phyloP scores from a whole-genome alignment of 345 rosid genomes.

The Corchorus capsularis region DNA sequence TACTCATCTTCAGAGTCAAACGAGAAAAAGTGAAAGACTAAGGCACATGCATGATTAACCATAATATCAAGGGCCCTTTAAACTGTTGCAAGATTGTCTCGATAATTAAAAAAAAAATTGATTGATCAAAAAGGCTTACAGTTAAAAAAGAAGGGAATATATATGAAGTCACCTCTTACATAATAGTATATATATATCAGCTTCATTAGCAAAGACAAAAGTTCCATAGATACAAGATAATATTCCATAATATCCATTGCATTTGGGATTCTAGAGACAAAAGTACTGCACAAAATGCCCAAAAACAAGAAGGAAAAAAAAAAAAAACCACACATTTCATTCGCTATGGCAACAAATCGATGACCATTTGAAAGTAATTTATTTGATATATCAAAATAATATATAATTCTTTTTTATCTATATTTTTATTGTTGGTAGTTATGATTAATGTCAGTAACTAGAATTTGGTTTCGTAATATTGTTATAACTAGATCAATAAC shows the following conservation, averaged over 20 bases:
- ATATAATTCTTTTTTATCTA: no score
- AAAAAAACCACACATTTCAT: not conserved
- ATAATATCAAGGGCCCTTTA: no score
- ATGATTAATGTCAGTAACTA: no score
- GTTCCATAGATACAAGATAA: not conserved
- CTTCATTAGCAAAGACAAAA: not conserved
- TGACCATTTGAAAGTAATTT: not conserved
- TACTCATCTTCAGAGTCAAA: no score
- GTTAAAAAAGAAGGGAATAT: not conserved
- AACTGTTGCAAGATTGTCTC: no score
- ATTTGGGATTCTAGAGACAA: not conserved
- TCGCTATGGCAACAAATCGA: not conserved
- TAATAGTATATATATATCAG: not conserved
- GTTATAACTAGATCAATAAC: not conserved
- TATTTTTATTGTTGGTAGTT: not conserved
- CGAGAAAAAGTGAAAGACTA: no score
- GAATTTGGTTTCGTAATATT: not conserved
- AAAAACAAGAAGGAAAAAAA: not conserved
- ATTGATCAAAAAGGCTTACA: constrained; percentile 15
- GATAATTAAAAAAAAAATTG: not conserved
- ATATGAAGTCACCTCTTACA: constrained; percentile 9
- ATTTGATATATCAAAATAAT: not conserved
- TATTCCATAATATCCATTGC: not conserved
- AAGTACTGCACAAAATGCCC: not conserved
- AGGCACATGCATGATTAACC: no score